phyloP scores from a whole-genome alignment of 148 eudicot genomes.

The Fallopia convolvulus region DNA sequence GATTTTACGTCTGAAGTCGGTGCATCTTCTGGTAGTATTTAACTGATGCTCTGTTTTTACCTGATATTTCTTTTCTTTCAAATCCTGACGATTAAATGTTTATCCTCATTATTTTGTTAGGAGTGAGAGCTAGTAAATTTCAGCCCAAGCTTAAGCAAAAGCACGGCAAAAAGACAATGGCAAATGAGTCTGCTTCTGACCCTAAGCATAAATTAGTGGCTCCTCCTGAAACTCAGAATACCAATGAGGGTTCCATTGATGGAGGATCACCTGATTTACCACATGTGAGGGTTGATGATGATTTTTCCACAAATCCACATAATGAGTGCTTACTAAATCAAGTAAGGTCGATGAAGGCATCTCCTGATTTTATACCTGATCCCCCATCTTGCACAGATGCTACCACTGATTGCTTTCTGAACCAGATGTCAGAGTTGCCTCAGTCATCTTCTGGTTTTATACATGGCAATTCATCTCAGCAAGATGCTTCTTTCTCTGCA shows the following conservation, averaged over 20 bases:
- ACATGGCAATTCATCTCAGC: neutral
- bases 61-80: neutral
- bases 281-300: conserved; percentile 22
- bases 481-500: neutral
- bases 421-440: conserved; percentile 16
- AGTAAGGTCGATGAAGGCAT: conserved; percentile 14
- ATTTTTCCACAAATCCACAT: conserved; percentile 22
- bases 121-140: conserved; percentile 34
- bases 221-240: conserved; percentile 30
- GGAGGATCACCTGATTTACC: conserved; percentile 24
- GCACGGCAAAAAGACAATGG: conserved; percentile 16
- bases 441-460: neutral
- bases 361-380: conserved; percentile 13
- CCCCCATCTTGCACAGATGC: conserved; percentile 9
- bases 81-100: neutral
- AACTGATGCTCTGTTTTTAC: conserved; percentile 8
- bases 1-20: conserved; percentile 28
- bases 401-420: neutral
- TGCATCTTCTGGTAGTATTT: conserved; percentile 41
- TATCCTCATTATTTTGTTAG: conserved; percentile 27
- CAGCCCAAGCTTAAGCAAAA: conserved; percentile 42
- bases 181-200: conserved; percentile 20
- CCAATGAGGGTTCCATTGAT: conserved; percentile 17
- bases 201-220: conserved; percentile 13
- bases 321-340: conserved; percentile 24